A percentile compares a stretch with the other conserved stretches of the same genome.
These are phyloP conservation scores for Mucor circinelloides DNA, from an alignment of 371 early-diverging fungal species.

Conservation along the genomic window DNA sequence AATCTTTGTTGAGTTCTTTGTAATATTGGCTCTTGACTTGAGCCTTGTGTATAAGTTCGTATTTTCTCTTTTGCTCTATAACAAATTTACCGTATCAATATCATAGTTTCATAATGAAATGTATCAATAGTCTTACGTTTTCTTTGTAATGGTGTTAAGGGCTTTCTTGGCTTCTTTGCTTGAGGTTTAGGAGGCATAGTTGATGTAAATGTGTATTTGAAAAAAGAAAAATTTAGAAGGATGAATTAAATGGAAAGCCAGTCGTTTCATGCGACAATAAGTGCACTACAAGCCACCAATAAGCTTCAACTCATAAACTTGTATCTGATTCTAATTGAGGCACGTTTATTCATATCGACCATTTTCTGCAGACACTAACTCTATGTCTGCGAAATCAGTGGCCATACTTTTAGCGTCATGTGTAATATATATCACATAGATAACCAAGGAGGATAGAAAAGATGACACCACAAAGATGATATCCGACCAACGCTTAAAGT, in stretches of 20 bases:
- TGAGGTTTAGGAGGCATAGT: constrained; percentile 26
- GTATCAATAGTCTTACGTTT: constrained; percentile 15
- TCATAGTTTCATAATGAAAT: background rate
- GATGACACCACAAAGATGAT: constrained; percentile 87
- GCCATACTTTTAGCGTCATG: constrained; percentile 47
- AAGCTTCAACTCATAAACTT: no score
- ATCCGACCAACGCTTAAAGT: constrained; percentile 94
- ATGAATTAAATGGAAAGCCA: background rate
- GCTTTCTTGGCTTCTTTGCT: constrained; percentile 22
- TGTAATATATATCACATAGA: constrained; percentile 73
- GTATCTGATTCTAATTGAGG: background rate
- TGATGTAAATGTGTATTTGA: background rate
- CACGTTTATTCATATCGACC: constrained; percentile 5
- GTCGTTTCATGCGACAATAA: constrained; percentile 4
- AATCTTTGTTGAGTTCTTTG: constrained; percentile 44
- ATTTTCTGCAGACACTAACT: constrained; percentile 29
- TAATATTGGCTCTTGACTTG: constrained; percentile 64
- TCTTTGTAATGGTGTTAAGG: constrained; percentile 32
- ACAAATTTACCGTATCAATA: background rate
- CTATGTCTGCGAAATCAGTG: constrained; percentile 41
- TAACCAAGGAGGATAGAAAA: constrained; percentile 58
- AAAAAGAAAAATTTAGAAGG: constrained; percentile 5
- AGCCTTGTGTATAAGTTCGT: constrained; percentile 63
- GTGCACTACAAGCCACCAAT: constrained; percentile 10
- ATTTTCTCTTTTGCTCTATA: constrained; percentile 57